Evolutionary conservation across 176 grass and related monocot genomes (phyloP), one percentile per base, ranked within the genome.

Genomic region (sorghum (Sorghum bicolor)): DNA sequence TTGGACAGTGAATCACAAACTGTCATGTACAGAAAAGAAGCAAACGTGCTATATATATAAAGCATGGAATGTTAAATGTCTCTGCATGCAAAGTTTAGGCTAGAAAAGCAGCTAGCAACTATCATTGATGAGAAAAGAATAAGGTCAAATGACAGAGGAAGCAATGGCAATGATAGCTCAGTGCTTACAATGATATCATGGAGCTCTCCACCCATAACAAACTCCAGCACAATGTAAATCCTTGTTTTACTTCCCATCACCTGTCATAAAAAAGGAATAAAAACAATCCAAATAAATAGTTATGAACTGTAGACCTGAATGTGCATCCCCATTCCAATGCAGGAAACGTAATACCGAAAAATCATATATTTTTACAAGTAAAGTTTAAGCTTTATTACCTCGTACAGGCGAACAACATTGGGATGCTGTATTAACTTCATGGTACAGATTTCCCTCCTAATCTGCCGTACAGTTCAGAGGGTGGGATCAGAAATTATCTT

Each of bases 171-270:
- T 78, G 41, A 30, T 38, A 52, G 15, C 14, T 39, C 25, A 43
- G 81, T 68, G 80, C 92, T 87, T 85, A 97, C 94, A 66, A 94
- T 86, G 48, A 92, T 94, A 87, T 97, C 92, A 58, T 90, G 93
- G 55, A 97, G 90, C 73, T 97, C 94, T 86, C 92, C 94, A 34
- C 92, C 94, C 33, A 84, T 94, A 60, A 85, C 77, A 80, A 89
- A 94, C 63, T 97, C 94, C n/a, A 97, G 77, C 77, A 97, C 83
- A 47, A 97, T 92, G 83, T 92, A 97, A 74, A 97, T 97, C 84
- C 84, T 94, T 78, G 92, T 79, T 90, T 94, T 97, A 80, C 92
- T 97, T 76, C 94, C 94, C 92, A 97, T 97, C 40, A 97, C 92
- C 94, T 97, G 84, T 79, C 40, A 88, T 40, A 19, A 71, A 50